Percentiles rank a stretch among this genome's conserved stretches.
These are phyloP conservation scores for Geotrichum restrictum DNA, from an alignment of 1,139 yeast genomes.

Conservation along the genomic window DNA sequence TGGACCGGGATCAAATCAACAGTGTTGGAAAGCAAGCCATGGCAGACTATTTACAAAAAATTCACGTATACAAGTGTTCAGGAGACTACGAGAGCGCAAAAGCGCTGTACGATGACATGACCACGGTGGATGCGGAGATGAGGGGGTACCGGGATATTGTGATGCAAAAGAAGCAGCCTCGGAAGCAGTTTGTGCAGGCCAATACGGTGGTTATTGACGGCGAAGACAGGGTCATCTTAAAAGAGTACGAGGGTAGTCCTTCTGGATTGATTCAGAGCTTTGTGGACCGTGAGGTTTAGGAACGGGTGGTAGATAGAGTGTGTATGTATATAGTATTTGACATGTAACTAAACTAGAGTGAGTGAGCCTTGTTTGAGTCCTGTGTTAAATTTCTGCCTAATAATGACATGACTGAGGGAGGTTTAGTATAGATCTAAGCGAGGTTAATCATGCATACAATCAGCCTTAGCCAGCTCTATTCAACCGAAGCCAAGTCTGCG, in stretches of 20 bases:
- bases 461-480: no score
- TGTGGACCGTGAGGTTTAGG: constrained; percentile 53
- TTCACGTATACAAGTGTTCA: constrained; percentile 74
- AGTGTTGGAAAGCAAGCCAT: constrained; percentile 69
- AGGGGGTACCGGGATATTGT: constrained; percentile 65
- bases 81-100: constrained; percentile 66
- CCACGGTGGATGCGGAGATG: constrained; percentile 57
- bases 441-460: no score
- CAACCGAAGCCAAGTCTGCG: no score
- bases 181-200: constrained; percentile 80
- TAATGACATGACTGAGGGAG: no score
- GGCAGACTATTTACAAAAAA: constrained; percentile 62
- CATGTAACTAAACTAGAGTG: no score
- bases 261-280: constrained; percentile 76
- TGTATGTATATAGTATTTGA: not conserved
- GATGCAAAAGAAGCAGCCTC: constrained; percentile 66
- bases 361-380: no score
- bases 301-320: not conserved
- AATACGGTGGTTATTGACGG: constrained; percentile 48
- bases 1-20: constrained; percentile 39
- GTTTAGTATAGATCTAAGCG: no score
- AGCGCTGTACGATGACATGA: constrained; percentile 58
- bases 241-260: constrained; percentile 71
- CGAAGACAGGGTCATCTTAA: constrained; percentile 47
- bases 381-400: no score